Conservation (phyloP, 768 basidiomycete genomes). For the Kwoniella pini region DNA sequence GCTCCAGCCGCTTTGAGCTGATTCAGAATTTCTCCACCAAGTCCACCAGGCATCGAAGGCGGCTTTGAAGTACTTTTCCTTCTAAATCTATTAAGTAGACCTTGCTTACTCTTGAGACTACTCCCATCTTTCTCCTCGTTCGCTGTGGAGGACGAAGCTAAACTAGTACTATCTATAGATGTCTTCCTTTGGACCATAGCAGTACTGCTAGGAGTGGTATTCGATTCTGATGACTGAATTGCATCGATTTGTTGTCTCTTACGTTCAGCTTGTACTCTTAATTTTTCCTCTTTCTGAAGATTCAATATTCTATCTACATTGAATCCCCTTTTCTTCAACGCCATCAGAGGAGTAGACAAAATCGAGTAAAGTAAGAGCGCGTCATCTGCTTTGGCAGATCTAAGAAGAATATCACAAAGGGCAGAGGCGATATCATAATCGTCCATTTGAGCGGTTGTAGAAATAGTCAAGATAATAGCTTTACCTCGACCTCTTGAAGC, state of each 20-base stretch:
- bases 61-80: slow-evolving; percentile 8
- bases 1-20: slow-evolving; percentile 15
- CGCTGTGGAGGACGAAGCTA: not conserved
- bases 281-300: slow-evolving; percentile 71
- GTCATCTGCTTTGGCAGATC: slow-evolving; percentile 78
- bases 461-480: slow-evolving; percentile 67
- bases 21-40: slow-evolving; percentile 15
- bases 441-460: slow-evolving; percentile 72
- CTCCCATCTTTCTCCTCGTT: not conserved
- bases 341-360: slow-evolving; percentile 81
- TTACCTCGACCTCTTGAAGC: slow-evolving; percentile 28
- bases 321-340: slow-evolving; percentile 55
- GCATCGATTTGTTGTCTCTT: slow-evolving; percentile 36
- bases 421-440: slow-evolving; percentile 91
- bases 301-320: slow-evolving; percentile 83
- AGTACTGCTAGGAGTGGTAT: too few species aligned
- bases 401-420: slow-evolving; percentile 75
- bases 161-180: not conserved
- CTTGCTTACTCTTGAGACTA: not conserved
- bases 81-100: slow-evolving; percentile 22
- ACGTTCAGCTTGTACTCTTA: slow-evolving; percentile 56
- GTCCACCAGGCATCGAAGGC: not conserved
- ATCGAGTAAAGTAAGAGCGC: slow-evolving; percentile 89
- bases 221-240: not conserved
- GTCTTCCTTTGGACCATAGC: too few species aligned